Evolutionary conservation across 169 alveolate species (phyloP), one percentile per base, ranked within the genome.

Genomic region (Plasmodium cynomolgi): DNA sequence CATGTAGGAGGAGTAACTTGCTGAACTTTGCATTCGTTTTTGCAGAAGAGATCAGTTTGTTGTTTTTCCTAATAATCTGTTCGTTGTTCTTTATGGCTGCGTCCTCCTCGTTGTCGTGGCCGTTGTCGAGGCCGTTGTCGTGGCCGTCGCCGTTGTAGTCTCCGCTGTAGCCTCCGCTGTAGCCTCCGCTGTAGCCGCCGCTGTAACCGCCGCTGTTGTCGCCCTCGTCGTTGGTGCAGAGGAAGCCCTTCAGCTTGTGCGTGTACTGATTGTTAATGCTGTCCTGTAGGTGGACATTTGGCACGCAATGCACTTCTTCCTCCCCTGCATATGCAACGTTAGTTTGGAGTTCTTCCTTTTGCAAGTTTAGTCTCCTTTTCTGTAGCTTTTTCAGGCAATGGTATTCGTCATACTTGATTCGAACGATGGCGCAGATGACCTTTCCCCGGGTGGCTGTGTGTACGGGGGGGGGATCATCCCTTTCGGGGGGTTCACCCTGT

Each of bases 261-360:
- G 93, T 86, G 71, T 86, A 86, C 20, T 86, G 93, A 50, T 77
- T 86, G 68, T 86, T 86, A 75, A 86, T 77, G 31, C 86, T 75
- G 47, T 86, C 93, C 9, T 75, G 72, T 8, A 86, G 37, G 68
- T 47, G 47, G 0, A 56, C 81, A 39, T 86, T 86, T 8, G 93
- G 86, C 1, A 86, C 31, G 81, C 93, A 86, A 29, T 75, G 75
- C n/a, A 79, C 74, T 7, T 86, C 88, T 56, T 68, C 77, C 77
- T 86, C 93, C 39, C 71, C 81, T 56, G 54, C 85, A 58, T 86
- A 86, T 15, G 81, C 17, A 2, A 44, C 68, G 71, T 77, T 86
- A 56, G 23, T 86, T 23, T 77, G 79, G 11, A 86, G 13, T 31
- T 86, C 93, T 2, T 86, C 93, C 31, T 86, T 86, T 39, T 86